Evolutionary conservation across 257 asterid genomes (phyloP).

Genomic region (Solanum corneliomulleri): DNA sequence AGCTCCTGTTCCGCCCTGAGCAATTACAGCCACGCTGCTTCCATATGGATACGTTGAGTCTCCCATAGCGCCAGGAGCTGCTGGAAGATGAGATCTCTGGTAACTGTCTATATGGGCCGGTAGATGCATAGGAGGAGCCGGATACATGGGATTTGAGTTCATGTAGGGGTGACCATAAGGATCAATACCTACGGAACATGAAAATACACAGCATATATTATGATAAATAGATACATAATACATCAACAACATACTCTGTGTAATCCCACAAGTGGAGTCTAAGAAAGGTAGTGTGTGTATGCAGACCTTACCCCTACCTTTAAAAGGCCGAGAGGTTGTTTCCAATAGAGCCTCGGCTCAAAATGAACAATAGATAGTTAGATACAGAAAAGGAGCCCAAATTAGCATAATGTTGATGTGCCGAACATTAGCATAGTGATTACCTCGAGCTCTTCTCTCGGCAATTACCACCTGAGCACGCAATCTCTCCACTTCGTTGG

Average conservation of each 20-base stretch:
- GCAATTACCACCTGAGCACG: conserved; percentile 38
- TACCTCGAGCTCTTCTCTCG: conserved; percentile 55
- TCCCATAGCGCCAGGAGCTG: conserved; percentile 10
- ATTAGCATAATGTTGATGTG: not conserved
- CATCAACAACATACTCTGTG: too few relatives aligned
- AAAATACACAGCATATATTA: not conserved
- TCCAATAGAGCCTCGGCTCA: not conserved
- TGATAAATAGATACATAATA: not conserved
- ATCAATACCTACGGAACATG: conserved; percentile 27
- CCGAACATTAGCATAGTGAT: not conserved
- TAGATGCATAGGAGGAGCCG: conserved; percentile 16
- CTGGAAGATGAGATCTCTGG: conserved; percentile 13
- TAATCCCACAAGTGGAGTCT: not conserved
- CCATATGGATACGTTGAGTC: conserved; percentile 29
- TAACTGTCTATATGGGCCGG: conserved; percentile 16
- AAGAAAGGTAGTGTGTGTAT: not conserved
- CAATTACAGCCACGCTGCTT: conserved; percentile 7
- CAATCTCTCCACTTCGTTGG: conserved; percentile 53
- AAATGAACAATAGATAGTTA: not conserved
- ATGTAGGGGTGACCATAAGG: conserved; percentile 13
- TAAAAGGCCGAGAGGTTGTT: not conserved
- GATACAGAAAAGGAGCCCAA: not conserved
- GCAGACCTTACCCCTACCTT: not conserved
- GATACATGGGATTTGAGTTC: conserved; percentile 21
- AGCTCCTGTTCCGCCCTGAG: conserved; percentile 6